Base-by-base conservation (phyloP, 2,329 filamentous ascomycete species). In the Diaporthe batatas region DNA sequence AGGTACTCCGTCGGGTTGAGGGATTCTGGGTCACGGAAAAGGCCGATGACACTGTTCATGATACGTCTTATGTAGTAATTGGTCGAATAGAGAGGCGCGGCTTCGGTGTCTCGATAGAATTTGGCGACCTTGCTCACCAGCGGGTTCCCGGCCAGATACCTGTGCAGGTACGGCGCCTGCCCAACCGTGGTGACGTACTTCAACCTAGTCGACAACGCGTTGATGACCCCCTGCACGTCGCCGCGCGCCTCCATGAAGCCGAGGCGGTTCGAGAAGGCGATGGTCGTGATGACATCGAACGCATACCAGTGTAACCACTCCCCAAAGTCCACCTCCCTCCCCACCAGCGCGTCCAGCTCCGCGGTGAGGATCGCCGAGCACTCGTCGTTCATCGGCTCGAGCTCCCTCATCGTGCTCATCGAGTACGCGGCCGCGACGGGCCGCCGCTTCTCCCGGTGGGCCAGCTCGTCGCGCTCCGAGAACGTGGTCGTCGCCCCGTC, bases 151-250 rank as follows among this genome's bases (percentile, higher is more conserved):
- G 32, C 34, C 5, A 71, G 23, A 21, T 47, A 42, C 16, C 44
- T 42, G n/a, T 71, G 69, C 69, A 71, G 25, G 6, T 53, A 39
- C n/a, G 58, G 69, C 8, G 58, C 58, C 14, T 71, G 69, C 1
- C 69, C 69, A 12, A 71, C 11, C 36, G 42, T 47, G n/a, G 49
- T 49, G n/a, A 65, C 62, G 14, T 71, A 71, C 8, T 47, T 54
- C 36, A 25, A 29, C 8, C 69, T 44, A 16, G 34, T 44, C 49
- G 18, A 18, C 25, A 71, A 39, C 25, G 69, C 49, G 11, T 25
- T 16, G 3, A 65, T 67, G 29, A 76, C 71, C 4, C 65, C 71
- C 53, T 74, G 59, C 32, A 76, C 73, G 39, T 76, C 75, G 44
- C 32, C 62, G 29, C 71, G 70, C 3, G 39, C 49, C 34, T 74